phyloP scores from a whole-genome alignment of 2,329 filamentous ascomycete species.

The Sporothrix protearum region DNA sequence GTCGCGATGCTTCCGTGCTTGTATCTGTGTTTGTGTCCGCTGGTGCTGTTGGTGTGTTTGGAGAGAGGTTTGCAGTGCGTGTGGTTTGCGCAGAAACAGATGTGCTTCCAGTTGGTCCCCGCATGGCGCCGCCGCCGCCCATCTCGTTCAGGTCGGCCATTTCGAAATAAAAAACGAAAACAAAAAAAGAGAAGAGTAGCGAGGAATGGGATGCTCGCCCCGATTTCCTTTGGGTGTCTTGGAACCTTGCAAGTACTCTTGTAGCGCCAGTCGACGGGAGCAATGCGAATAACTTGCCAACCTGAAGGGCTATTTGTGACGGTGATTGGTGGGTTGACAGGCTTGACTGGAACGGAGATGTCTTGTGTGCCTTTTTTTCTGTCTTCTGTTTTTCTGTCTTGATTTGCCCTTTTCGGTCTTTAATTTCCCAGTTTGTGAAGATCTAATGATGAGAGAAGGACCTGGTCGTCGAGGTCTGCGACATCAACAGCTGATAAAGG shows the following conservation, averaged over 20 bases:
- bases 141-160: constrained; percentile 6
- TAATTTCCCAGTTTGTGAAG: no score
- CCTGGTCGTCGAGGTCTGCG: neutral
- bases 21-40: neutral
- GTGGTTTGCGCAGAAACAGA: neutral
- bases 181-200: neutral
- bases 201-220: neutral
- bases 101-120: neutral
- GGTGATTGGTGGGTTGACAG: neutral
- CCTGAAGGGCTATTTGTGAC: neutral
- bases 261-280: neutral
- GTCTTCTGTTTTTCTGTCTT: neutral
- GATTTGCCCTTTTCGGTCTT: neutral
- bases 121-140: neutral
- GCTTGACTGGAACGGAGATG: neutral
- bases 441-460: no score
- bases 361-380: neutral
- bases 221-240: neutral
- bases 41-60: neutral
- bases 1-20: neutral
- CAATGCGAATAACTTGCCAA: neutral
- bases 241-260: neutral
- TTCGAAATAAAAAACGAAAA: neutral
- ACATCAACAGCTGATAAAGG: neutral
- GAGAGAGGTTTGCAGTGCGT: neutral